These are phyloP conservation scores for Spiraea crenata DNA, from an alignment of 331 rosid species.

Conservation along the genomic window DNA sequence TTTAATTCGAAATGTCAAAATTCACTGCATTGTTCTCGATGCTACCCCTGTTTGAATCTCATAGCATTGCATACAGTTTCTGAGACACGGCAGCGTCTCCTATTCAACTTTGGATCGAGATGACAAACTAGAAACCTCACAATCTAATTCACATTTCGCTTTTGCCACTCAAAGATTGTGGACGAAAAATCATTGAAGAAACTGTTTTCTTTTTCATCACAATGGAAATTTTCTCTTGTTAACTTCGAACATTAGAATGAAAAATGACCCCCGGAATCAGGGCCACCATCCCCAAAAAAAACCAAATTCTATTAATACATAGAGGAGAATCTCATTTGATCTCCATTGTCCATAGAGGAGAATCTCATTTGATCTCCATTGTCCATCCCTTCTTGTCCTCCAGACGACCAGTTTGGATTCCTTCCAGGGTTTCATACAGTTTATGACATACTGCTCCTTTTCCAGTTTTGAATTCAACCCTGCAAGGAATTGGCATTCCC, in stretches of 20 bases:
- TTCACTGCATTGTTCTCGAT: neutral
- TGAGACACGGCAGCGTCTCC: no score
- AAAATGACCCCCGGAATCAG: no score
- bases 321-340: slow-evolving; percentile 17
- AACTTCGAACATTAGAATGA: no score
- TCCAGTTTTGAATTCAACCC: slow-evolving; percentile 50
- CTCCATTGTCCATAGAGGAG: no score
- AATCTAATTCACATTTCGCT: no score
- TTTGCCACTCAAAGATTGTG: no score
- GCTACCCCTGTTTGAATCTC: neutral
- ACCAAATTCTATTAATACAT: neutral
- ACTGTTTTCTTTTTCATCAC: no score
- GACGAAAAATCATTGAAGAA: no score
- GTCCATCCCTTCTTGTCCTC: slow-evolving; percentile 57
- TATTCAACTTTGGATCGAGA: no score
- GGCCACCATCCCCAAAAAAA: no score
- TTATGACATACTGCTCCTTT: slow-evolving; percentile 38
- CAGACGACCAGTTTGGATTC: slow-evolving; percentile 50
- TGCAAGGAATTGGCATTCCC: slow-evolving; percentile 8
- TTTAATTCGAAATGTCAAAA: neutral
- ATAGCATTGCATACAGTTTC: neutral
- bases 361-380: slow-evolving; percentile 27
- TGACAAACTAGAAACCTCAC: no score
- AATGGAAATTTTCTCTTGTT: no score
- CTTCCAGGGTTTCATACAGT: slow-evolving; percentile 32